phyloP scores from a whole-genome alignment of 1,284 basidiomycete genomes.

The Lentinus polychrous region DNA sequence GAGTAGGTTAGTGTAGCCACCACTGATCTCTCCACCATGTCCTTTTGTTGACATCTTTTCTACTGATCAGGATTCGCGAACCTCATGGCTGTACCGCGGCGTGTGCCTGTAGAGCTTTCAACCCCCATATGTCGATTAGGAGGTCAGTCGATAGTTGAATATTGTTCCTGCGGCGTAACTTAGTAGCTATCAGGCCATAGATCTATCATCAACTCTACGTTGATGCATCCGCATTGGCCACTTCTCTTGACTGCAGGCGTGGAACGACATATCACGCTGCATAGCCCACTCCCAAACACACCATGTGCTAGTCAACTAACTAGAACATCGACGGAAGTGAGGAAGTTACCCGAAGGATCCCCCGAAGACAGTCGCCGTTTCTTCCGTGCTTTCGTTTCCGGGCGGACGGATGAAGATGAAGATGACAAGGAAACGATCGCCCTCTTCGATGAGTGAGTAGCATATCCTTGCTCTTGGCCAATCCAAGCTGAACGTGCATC shows the following conservation, averaged over 20 bases:
- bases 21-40: too few relatives aligned
- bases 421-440: constrained; percentile 34
- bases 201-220: constrained; percentile 66
- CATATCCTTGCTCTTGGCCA: not conserved
- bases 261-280: constrained; percentile 62
- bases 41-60: constrained; percentile 5
- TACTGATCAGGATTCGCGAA: constrained; percentile 40
- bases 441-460: constrained; percentile 32
- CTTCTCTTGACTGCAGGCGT: constrained; percentile 64
- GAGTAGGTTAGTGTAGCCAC: constrained; percentile 38
- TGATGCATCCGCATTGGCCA: constrained; percentile 67
- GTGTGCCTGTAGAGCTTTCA: constrained; percentile 49
- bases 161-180: not conserved
- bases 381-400: constrained; percentile 26
- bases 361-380: constrained; percentile 26
- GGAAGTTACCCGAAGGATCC: constrained; percentile 31
- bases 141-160: constrained; percentile 30
- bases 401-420: constrained; percentile 26
- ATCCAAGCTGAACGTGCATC: constrained; percentile 1
- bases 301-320: constrained; percentile 40
- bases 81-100: constrained; percentile 28
- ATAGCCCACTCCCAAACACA: constrained; percentile 50
- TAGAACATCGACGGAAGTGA: constrained; percentile 39
- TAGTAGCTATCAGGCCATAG: constrained; percentile 39
- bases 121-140: constrained; percentile 49